Conservation (phyloP, 768 basidiomycete genomes). For the Vishniacozyma victoriae region DNA sequence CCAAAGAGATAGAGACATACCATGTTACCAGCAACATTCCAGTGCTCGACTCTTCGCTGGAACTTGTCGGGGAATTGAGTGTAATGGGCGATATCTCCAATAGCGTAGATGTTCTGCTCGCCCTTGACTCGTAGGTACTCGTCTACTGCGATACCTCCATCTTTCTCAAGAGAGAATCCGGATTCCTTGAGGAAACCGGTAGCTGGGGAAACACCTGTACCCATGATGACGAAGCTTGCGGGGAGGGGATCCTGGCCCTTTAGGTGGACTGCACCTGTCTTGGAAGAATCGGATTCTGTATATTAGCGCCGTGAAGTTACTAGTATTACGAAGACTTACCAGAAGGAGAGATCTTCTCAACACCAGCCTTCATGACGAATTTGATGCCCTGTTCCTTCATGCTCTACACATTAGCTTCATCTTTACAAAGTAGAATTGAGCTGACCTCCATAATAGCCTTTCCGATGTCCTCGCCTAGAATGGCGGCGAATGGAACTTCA, state of each 20-base stretch:
- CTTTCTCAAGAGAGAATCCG: slow-evolving; percentile 58
- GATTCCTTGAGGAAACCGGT: slow-evolving; percentile 72
- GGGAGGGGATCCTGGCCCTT: slow-evolving; percentile 59
- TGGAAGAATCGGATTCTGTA: slow-evolving; percentile 49
- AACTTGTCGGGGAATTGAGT: slow-evolving; percentile 65
- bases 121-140: slow-evolving; percentile 60
- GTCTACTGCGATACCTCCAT: slow-evolving; percentile 72
- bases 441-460: slow-evolving; percentile 66
- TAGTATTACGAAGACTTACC: slow-evolving; percentile 38
- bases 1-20: slow-evolving; percentile 6
- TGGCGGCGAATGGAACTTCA: slow-evolving; percentile 68
- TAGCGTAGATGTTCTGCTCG: slow-evolving; percentile 37
- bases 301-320: not conserved
- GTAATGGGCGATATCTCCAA: slow-evolving; percentile 75
- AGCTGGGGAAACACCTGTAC: slow-evolving; percentile 77
- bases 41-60: slow-evolving; percentile 74
- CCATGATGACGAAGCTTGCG: slow-evolving; percentile 76
- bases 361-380: slow-evolving; percentile 70
- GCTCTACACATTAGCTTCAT: slow-evolving; percentile 50
- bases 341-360: slow-evolving; percentile 62
- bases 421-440: not conserved
- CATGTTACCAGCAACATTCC: slow-evolving; percentile 87
- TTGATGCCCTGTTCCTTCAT: slow-evolving; percentile 76
- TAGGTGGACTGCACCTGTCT: slow-evolving; percentile 63
- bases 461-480: slow-evolving; percentile 76